These are phyloP conservation scores for Fistulifera pelliculosa DNA, from an alignment of 108 stramenopile genomes.

Conservation along the genomic window DNA sequence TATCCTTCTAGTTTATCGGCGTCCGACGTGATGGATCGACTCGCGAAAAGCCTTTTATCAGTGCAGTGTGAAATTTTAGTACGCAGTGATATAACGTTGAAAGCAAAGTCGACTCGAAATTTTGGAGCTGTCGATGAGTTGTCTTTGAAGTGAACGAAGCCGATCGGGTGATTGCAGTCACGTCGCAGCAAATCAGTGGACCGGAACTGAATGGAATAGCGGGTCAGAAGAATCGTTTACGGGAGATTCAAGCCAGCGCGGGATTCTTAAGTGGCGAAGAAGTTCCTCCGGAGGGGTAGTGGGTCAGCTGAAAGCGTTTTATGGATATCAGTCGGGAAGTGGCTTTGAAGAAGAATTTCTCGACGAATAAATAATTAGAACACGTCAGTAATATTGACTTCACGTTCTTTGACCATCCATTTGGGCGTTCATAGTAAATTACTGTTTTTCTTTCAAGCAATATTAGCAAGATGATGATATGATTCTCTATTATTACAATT, in stretches of 20 bases:
- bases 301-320: conserved; percentile 83
- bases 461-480: too few relatives aligned
- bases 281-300: conserved; percentile 23
- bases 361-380: conserved; percentile 9
- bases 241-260: conserved; percentile 42
- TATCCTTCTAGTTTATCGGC: conserved; percentile 35
- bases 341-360: conserved; percentile 72
- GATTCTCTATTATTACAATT: too few relatives aligned
- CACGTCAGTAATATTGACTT: neutral
- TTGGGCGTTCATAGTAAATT: too few relatives aligned
- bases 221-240: conserved; percentile 57
- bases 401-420: too few relatives aligned
- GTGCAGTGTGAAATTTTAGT: neutral
- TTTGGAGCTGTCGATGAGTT: conserved; percentile 38
- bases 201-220: conserved; percentile 42
- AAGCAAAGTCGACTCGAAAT: conserved; percentile 35
- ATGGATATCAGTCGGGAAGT: conserved; percentile 64
- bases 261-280: conserved; percentile 9
- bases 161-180: conserved; percentile 62
- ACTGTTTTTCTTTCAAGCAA: too few relatives aligned
- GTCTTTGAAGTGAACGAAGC: conserved; percentile 55
- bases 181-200: conserved; percentile 32
- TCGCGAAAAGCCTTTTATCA: conserved; percentile 40
- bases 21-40: conserved; percentile 59
- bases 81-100: conserved; percentile 27